Percentiles rank a stretch among this genome's conserved stretches.
Evolutionary conservation across 2,329 filamentous ascomycete genomes (phyloP).

Genomic region (Penicillium sp.): DNA sequence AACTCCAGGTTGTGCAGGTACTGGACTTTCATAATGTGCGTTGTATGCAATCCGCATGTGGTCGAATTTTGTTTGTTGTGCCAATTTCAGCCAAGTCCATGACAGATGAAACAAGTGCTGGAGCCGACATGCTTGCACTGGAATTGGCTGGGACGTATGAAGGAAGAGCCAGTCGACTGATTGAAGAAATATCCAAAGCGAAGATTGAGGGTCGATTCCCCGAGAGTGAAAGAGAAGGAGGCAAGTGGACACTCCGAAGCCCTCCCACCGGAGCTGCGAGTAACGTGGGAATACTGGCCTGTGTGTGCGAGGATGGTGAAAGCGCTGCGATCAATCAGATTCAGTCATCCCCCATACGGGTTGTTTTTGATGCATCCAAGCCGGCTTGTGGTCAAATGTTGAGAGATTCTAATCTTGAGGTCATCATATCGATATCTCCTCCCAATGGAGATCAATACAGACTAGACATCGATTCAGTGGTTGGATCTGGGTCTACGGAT

Average conservation of each 20-base stretch:
- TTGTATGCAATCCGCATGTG: slow-evolving; percentile 55
- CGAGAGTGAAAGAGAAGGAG: slow-evolving; percentile 77
- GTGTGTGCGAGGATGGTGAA: slow-evolving; percentile 44
- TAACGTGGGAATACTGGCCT: slow-evolving; percentile 54
- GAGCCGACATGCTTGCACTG: slow-evolving; percentile 62
- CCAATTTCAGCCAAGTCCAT: slow-evolving; percentile 28
- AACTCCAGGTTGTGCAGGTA: slow-evolving; percentile 74
- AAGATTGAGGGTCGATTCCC: slow-evolving; percentile 81
- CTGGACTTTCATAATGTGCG: slow-evolving; percentile 68
- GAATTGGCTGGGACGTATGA: slow-evolving; percentile 74
- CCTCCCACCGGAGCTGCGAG: slow-evolving; percentile 57
- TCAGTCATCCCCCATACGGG: slow-evolving; percentile 34
- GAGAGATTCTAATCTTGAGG: slow-evolving; percentile 41
- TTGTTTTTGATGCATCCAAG: slow-evolving; percentile 41
- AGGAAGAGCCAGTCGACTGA: slow-evolving; percentile 70
- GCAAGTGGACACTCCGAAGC: slow-evolving; percentile 76
- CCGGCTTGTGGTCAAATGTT: slow-evolving; percentile 31
- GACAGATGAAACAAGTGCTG: slow-evolving; percentile 21
- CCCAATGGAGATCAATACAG: slow-evolving; percentile 61
- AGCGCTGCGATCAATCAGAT: slow-evolving; percentile 55
- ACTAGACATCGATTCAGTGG: slow-evolving; percentile 62
- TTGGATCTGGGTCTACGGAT: slow-evolving; percentile 71
- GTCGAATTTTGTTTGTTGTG: slow-evolving; percentile 40
- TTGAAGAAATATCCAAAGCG: slow-evolving; percentile 84
- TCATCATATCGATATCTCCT: slow-evolving; percentile 67